Evolutionary conservation across 768 basidiomycete genomes (phyloP).

Genomic region (Tulasnella sp.): DNA sequence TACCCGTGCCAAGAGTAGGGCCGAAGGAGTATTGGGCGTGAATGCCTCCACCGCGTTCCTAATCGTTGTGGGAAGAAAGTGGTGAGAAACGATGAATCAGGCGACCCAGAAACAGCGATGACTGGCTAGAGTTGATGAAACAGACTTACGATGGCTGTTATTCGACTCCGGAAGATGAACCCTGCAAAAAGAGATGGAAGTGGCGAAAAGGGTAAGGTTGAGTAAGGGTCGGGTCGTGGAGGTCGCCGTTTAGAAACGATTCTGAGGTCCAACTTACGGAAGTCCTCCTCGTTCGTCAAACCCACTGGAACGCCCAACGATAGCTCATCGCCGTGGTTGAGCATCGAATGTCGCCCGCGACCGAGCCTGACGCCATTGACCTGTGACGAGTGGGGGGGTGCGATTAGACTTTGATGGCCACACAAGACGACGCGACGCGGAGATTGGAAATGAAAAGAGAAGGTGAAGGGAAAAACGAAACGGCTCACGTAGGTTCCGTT

Average conservation of each 20-base stretch:
- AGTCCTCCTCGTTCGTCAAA: conserved; percentile 63
- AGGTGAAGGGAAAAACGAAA: neutral
- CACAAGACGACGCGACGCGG: neutral
- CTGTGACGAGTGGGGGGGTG: conserved; percentile 45
- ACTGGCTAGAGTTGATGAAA: conserved; percentile 22
- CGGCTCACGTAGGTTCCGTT: conserved; percentile 66
- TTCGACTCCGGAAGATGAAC: conserved; percentile 69
- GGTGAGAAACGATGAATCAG: conserved; percentile 28
- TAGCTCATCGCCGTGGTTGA: conserved; percentile 83
- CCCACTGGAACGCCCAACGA: conserved; percentile 69
- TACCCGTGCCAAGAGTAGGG: conserved; percentile 74
- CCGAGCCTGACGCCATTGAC: conserved; percentile 70
- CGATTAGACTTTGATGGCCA: neutral
- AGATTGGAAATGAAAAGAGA: neutral
- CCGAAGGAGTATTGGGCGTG: conserved; percentile 47
- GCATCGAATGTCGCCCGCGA: conserved; percentile 56
- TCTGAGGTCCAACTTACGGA: conserved; percentile 60
- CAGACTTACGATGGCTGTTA: conserved; percentile 44
- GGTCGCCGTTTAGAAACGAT: neutral
- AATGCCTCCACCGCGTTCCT: conserved; percentile 45
- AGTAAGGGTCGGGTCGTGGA: conserved; percentile 8
- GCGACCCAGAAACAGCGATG: neutral
- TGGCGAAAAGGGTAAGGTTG: neutral
- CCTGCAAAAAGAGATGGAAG: conserved; percentile 47
- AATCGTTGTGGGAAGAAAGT: conserved; percentile 12